Conservation (phyloP, 2,329 filamentous ascomycete species). For the Calonectria montana region DNA sequence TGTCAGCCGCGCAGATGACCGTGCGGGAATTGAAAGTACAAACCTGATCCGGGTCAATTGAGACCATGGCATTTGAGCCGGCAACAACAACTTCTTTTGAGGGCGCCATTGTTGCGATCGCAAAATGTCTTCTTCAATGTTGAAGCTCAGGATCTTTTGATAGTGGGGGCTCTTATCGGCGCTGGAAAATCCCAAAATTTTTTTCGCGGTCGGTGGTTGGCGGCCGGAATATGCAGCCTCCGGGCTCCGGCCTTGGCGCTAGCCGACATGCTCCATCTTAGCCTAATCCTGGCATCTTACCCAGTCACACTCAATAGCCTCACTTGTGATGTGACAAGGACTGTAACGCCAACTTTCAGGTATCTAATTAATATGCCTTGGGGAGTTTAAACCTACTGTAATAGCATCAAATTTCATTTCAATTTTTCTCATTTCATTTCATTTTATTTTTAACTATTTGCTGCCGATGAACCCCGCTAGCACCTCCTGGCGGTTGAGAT, state of each 20-base stretch:
- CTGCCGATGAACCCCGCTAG: neutral
- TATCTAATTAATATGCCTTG: neutral
- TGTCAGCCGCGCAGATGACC: constrained; percentile 20
- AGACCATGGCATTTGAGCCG: constrained; percentile 45
- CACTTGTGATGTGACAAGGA: neutral
- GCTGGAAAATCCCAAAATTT: constrained; percentile 44
- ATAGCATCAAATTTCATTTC: neutral
- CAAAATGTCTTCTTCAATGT: constrained; percentile 31
- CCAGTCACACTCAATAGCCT: neutral
- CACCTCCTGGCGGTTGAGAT: constrained; percentile 1
- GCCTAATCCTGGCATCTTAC: neutral
- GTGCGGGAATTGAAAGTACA: constrained; percentile 8
- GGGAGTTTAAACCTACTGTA: neutral
- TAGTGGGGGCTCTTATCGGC: constrained; percentile 45
- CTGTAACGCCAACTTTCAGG: neutral
- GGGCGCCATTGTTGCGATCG: constrained; percentile 52
- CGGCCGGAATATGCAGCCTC: constrained; percentile 50
- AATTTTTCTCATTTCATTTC: no score
- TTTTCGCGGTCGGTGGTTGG: constrained; percentile 42
- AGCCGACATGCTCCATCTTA: neutral
- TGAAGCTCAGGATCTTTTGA: constrained; percentile 39
- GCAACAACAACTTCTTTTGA: constrained; percentile 53
- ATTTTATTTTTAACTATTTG: neutral
- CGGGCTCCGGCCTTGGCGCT: constrained; percentile 40
- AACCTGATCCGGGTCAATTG: constrained; percentile 57